A percentile compares a stretch with the other conserved stretches of the same genome.
Conservation (phyloP, 257 asterid species). For the Plectranthus barbatus region DNA sequence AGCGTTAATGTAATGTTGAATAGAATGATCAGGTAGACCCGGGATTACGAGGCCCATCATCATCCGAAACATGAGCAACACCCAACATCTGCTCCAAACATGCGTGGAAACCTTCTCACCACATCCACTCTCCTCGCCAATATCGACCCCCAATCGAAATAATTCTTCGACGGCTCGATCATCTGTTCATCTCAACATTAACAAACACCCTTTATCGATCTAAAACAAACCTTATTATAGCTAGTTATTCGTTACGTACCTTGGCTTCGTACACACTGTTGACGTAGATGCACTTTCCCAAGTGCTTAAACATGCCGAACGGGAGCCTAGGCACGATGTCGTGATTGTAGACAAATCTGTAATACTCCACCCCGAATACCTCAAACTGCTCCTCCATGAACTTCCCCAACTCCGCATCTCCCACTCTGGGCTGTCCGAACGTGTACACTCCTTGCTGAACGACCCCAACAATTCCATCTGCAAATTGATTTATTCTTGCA, state of each 20-base stretch:
- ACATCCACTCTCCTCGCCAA: constrained; percentile 31
- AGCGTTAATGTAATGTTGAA: constrained; percentile 49
- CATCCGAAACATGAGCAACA: constrained; percentile 24
- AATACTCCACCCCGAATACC: constrained; percentile 21
- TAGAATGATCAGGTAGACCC: constrained; percentile 42
- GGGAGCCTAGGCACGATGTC: constrained; percentile 62
- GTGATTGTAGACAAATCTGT: constrained; percentile 47
- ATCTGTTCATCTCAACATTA: constrained; percentile 15
- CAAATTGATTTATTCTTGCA: not conserved
- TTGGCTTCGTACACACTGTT: constrained; percentile 39
- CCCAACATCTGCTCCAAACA: constrained; percentile 33
- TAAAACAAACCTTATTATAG: no score
- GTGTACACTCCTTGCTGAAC: constrained; percentile 43
- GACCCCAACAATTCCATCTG: constrained; percentile 51
- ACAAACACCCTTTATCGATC: no score
- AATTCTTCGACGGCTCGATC: constrained; percentile 31
- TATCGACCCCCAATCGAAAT: constrained; percentile 14
- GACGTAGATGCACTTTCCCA: constrained; percentile 45
- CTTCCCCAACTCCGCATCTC: constrained; percentile 39
- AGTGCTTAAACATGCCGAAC: constrained; percentile 55
- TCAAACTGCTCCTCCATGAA: constrained; percentile 32
- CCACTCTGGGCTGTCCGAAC: constrained; percentile 71
- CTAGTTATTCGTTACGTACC: constrained; percentile 25
- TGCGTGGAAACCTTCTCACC: constrained; percentile 43
- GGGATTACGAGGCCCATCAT: constrained; percentile 34